These are phyloP conservation scores for Yamadazyma tumulicola DNA, from an alignment of 805 yeast genomes.

Conservation along the genomic window DNA sequence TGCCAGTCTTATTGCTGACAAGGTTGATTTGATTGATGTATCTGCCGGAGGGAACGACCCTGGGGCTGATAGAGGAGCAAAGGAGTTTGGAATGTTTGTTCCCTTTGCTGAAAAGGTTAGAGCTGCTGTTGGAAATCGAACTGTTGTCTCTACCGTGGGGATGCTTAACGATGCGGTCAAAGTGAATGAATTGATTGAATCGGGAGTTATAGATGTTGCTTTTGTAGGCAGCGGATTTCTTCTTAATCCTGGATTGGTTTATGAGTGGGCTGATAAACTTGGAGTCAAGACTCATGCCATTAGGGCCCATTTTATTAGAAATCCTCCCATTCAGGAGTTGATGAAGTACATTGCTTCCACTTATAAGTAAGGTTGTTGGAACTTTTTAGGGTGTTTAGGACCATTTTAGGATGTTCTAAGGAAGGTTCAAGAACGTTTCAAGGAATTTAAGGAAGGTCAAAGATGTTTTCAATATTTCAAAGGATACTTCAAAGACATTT, in stretches of 20 bases:
- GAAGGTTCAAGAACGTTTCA: no score
- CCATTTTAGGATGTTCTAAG: no score
- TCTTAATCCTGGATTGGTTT: conserved; percentile 48
- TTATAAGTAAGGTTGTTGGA: no score
- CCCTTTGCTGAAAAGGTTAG: conserved; percentile 42
- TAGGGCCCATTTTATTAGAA: conserved; percentile 24
- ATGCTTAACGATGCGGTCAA: conserved; percentile 25
- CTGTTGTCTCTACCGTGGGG: conserved; percentile 48
- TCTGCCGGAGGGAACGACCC: conserved; percentile 51
- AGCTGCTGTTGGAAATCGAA: conserved; percentile 38
- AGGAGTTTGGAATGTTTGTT: conserved; percentile 30
- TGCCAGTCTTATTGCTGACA: conserved; percentile 36
- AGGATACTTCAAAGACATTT: no score
- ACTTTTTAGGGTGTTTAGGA: no score
- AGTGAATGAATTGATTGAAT: conserved; percentile 39
- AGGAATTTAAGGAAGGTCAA: no score
- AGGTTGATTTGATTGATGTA: conserved; percentile 50
- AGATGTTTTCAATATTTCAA: no score
- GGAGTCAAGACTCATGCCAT: conserved; percentile 29
- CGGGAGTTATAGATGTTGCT: conserved; percentile 45
- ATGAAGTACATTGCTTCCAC: conserved; percentile 7
- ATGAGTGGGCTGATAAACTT: conserved; percentile 49
- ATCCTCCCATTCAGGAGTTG: conserved; percentile 11
- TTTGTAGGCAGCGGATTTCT: conserved; percentile 46
- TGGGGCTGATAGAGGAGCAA: conserved; percentile 23